These are phyloP conservation scores for Xylariaceae sp. DNA, from an alignment of 2,329 filamentous ascomycete genomes.

Conservation along the genomic window DNA sequence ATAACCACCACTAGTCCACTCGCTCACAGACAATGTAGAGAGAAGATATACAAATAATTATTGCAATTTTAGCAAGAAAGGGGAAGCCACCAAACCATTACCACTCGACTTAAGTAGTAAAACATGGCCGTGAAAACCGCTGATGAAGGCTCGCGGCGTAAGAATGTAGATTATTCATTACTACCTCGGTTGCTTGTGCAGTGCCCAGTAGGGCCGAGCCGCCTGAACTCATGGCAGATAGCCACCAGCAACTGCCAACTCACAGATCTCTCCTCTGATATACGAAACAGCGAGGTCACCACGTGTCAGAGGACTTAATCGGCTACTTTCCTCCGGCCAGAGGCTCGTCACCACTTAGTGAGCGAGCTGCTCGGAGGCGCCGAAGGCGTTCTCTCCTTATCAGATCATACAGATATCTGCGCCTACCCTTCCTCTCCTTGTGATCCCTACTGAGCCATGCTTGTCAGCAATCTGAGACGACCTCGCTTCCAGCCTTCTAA, in stretches of 20 bases:
- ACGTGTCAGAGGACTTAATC: not conserved
- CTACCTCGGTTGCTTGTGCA: not conserved
- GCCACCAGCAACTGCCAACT: not conserved
- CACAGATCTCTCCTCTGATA: not conserved
- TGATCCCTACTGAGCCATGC: slow-evolving; percentile 14
- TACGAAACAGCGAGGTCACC: not conserved
- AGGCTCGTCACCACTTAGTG: slow-evolving; percentile 1
- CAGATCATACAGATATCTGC: slow-evolving; percentile 28
- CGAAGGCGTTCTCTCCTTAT: slow-evolving; percentile 19
- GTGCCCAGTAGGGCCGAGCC: not conserved
- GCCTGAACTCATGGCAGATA: not conserved
- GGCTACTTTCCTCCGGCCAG: not conserved
- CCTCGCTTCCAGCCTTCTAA: not conserved
- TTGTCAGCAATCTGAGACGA: slow-evolving; percentile 11
- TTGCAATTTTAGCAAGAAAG: too few species aligned
- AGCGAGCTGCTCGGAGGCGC: slow-evolving; percentile 15
- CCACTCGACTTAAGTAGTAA: too few species aligned
- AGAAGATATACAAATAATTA: too few species aligned
- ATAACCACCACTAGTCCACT: too few species aligned
- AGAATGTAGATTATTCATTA: not conserved
- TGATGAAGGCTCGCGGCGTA: too few species aligned
- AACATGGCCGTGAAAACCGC: too few species aligned
- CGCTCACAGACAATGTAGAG: too few species aligned
- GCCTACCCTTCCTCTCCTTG: slow-evolving; percentile 22
- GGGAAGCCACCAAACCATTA: too few species aligned